These are phyloP conservation scores for Zalaria sp. DNA, from an alignment of 2,329 filamentous ascomycete species.

Conservation along the genomic window DNA sequence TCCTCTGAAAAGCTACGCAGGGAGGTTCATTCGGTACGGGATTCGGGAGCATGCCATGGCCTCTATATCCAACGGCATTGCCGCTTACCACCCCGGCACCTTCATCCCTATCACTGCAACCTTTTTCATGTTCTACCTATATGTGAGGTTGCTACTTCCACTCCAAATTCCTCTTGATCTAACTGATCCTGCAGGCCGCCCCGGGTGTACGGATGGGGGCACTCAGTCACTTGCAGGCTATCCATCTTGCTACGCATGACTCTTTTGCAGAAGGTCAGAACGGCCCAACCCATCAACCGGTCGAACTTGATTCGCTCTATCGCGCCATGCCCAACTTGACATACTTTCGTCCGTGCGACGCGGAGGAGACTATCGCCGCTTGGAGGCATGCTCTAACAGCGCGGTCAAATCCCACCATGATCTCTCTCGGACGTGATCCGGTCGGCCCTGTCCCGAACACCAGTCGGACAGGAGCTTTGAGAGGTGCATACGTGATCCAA, in stretches of 20 bases:
- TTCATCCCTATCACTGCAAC: constrained; percentile 44
- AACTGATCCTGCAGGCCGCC: too few species aligned
- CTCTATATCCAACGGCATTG: constrained; percentile 38
- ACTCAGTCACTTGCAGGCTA: constrained; percentile 38
- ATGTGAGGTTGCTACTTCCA: too few species aligned
- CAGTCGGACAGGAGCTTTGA: constrained; percentile 14
- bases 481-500: constrained; percentile 19
- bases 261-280: constrained; percentile 46
- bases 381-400: constrained; percentile 35
- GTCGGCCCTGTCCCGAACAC: constrained; percentile 15
- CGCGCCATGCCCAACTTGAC: constrained; percentile 49
- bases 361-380: constrained; percentile 43
- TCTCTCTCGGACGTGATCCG: constrained; percentile 34
- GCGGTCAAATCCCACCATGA: constrained; percentile 29
- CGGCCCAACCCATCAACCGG: constrained; percentile 49
- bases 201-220: constrained; percentile 48
- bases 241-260: constrained; percentile 50
- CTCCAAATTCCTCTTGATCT: too few species aligned
- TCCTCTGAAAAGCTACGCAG: constrained; percentile 15
- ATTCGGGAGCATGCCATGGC: constrained; percentile 24
- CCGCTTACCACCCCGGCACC: constrained; percentile 41
- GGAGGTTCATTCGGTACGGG: constrained; percentile 34
- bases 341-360: constrained; percentile 46
- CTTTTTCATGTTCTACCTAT: constrained; percentile 52
- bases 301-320: constrained; percentile 42